phyloP scores from a whole-genome alignment of 306 rosid genomes.

The Prunus dulcis region DNA sequence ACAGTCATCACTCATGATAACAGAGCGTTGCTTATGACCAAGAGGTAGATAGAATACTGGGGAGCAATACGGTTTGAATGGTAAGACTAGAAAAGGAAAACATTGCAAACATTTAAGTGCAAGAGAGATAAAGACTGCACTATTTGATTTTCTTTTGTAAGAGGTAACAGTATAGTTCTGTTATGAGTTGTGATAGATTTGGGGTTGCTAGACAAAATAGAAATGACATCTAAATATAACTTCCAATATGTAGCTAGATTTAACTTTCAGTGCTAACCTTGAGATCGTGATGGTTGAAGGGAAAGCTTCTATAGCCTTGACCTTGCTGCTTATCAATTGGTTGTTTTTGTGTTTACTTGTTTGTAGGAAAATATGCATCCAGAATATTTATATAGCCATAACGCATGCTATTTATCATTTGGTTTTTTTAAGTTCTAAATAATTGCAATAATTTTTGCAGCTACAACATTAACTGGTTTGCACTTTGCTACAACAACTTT shows the following conservation, averaged over 20 bases:
- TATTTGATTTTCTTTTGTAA: not conserved
- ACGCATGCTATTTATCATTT: not conserved
- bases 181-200: not conserved
- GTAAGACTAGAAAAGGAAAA: no score
- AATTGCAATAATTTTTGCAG: constrained; percentile 45
- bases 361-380: not conserved
- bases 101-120: no score
- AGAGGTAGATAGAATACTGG: not conserved
- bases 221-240: not conserved
- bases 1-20: not conserved
- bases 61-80: no score
- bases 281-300: not conserved
- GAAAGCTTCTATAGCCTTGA: not conserved
- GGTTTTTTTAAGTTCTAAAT: not conserved
- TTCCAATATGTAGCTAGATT: not conserved
- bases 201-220: not conserved
- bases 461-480: constrained; percentile 86
- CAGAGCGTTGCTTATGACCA: not conserved
- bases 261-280: not conserved
- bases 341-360: not conserved
- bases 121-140: not conserved
- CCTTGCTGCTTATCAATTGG: not conserved
- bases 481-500: constrained; percentile 75
- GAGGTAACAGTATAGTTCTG: not conserved
- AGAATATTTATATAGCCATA: not conserved